Evolutionary conservation across 306 rosid genomes (phyloP).

Genomic region (Vachellia pachyceras): DNA sequence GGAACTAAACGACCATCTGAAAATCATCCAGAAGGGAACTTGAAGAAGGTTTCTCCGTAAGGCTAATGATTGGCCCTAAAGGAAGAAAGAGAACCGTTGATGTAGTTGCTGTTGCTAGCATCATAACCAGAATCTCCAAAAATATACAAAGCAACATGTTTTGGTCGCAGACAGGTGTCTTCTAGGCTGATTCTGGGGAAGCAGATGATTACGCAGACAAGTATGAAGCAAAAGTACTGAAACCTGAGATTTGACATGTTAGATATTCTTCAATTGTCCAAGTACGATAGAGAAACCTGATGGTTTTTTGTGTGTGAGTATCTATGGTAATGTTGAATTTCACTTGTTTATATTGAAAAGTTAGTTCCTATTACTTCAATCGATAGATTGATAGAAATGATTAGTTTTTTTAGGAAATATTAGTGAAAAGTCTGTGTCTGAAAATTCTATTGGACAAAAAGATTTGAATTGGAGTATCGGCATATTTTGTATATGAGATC

Average conservation of each 20-base stretch:
- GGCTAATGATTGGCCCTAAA: not conserved
- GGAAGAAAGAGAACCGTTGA: not conserved
- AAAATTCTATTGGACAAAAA: no score
- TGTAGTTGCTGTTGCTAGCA: not conserved
- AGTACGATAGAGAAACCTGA: no score
- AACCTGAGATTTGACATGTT: constrained; percentile 1
- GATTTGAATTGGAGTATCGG: no score
- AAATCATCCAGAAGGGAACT: not conserved
- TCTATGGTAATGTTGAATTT: not conserved
- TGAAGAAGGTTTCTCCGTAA: not conserved
- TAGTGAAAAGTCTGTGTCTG: no score
- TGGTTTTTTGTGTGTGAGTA: not conserved
- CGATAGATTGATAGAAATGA: not conserved
- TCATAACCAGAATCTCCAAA: not conserved
- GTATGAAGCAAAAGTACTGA: not conserved
- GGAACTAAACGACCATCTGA: constrained; percentile 7
- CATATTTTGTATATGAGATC: no score
- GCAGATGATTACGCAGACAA: not conserved
- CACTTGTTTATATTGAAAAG: not conserved
- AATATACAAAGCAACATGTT: not conserved
- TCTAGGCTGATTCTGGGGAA: not conserved
- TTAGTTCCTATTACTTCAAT: not conserved
- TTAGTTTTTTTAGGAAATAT: not conserved
- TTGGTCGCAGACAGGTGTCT: not conserved
- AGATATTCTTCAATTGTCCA: not conserved